Evolutionary conservation across 1,139 yeast species (phyloP).

Genomic region (Zygosaccharomyces pseudobailii): DNA sequence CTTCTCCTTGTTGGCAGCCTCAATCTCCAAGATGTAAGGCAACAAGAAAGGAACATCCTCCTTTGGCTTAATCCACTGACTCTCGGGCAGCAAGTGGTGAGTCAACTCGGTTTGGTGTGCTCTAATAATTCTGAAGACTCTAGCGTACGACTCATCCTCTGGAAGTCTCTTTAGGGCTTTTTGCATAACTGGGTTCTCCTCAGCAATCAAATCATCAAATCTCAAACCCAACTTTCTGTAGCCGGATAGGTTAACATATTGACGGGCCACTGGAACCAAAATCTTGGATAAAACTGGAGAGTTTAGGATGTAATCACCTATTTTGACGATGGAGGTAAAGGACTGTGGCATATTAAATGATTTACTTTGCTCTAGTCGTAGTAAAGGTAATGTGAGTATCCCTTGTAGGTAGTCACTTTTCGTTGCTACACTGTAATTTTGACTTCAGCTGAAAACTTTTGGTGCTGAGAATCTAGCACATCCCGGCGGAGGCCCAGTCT

Average conservation of each 20-base stretch:
- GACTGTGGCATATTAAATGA: conserved; percentile 38
- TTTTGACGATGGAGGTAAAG: conserved; percentile 75
- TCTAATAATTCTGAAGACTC: conserved; percentile 85
- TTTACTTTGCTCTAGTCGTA: not conserved
- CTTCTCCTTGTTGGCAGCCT: conserved; percentile 86
- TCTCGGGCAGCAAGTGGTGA: conserved; percentile 78
- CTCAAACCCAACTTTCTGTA: conserved; percentile 92
- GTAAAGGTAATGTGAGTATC: too few species aligned
- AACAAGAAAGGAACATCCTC: conserved; percentile 82
- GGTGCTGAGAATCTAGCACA: not conserved
- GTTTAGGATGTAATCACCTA: conserved; percentile 74
- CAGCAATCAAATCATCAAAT: conserved; percentile 79
- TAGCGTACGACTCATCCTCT: conserved; percentile 74
- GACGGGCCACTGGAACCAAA: conserved; percentile 73
- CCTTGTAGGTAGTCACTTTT: too few species aligned
- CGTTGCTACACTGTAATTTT: too few species aligned
- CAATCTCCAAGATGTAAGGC: conserved; percentile 91
- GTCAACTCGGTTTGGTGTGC: conserved; percentile 86
- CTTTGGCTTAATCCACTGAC: conserved; percentile 71
- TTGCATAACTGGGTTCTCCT: conserved; percentile 83
- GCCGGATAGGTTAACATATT: conserved; percentile 71
- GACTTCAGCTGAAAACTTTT: not conserved
- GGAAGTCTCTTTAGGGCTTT: conserved; percentile 88
- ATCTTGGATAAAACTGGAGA: conserved; percentile 74
- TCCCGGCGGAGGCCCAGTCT: not conserved